Conservation (phyloP, 768 basidiomycete genomes). For the Pulveroboletus sp. region DNA sequence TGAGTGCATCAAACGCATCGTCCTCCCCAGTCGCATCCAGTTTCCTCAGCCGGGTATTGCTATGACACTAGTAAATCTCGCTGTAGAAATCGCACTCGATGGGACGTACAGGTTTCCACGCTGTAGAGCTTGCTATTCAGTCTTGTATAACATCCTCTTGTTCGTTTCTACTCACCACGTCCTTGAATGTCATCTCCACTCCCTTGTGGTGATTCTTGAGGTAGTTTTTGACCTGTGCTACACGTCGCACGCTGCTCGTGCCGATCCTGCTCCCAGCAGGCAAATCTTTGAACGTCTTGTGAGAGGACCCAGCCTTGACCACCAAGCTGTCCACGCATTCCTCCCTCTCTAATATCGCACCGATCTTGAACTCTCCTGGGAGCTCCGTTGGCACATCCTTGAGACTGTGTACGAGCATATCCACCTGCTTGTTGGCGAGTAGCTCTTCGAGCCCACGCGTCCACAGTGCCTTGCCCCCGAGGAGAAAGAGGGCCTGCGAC, state of each 20-base stretch:
- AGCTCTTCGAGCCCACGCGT: slow-evolving; percentile 94
- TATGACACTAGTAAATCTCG: slow-evolving; percentile 27
- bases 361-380: slow-evolving; percentile 81
- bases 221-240: slow-evolving; percentile 82
- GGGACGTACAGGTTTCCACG: slow-evolving; percentile 80
- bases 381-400: slow-evolving; percentile 93
- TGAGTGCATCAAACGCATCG: slow-evolving; percentile 79
- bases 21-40: slow-evolving; percentile 68
- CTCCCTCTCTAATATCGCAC: slow-evolving; percentile 82
- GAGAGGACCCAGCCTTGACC: slow-evolving; percentile 68
- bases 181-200: slow-evolving; percentile 65
- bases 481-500: slow-evolving; percentile 79
- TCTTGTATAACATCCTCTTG: background rate
- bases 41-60: slow-evolving; percentile 89
- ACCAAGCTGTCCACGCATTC: slow-evolving; percentile 89
- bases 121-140: slow-evolving; percentile 34
- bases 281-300: slow-evolving; percentile 75
- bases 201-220: slow-evolving; percentile 51
- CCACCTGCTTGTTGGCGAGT: slow-evolving; percentile 67
- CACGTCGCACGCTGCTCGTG: slow-evolving; percentile 88
- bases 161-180: slow-evolving; percentile 64
- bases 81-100: background rate
- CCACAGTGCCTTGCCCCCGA: slow-evolving; percentile 94
- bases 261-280: slow-evolving; percentile 91
- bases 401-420: slow-evolving; percentile 89